phyloP scores from a whole-genome alignment of 2,329 filamentous ascomycete species.

The Cucurbitaria berberidis region DNA sequence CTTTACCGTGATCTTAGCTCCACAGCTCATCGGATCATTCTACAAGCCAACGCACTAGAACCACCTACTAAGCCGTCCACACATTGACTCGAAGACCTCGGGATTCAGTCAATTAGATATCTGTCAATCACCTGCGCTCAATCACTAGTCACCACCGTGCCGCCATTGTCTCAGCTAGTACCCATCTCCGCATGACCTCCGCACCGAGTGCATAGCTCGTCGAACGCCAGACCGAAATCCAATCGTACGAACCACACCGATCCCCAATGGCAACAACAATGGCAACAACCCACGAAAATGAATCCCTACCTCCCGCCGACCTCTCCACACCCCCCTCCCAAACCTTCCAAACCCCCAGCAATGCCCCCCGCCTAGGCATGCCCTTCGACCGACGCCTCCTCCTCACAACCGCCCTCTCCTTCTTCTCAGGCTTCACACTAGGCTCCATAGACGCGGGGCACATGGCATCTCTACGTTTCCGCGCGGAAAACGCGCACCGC shows the following conservation, averaged over 20 bases:
- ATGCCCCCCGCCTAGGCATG: constrained; percentile 61
- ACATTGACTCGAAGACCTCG: background rate
- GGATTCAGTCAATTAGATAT: background rate
- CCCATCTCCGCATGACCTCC: constrained; percentile 22
- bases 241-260: constrained; percentile 2
- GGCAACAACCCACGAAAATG: background rate
- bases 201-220: constrained; percentile 10
- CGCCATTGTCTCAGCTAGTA: background rate
- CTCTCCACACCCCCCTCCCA: constrained; percentile 6
- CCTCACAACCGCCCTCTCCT: constrained; percentile 67
- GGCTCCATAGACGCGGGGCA: constrained; percentile 76
- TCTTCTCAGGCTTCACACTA: constrained; percentile 71
- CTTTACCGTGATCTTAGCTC: constrained; percentile 14
- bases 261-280: constrained; percentile 1
- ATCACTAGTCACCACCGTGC: background rate
- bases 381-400: constrained; percentile 70
- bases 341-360: constrained; percentile 6
- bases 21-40: background rate
- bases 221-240: background rate
- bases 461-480: constrained; percentile 79
- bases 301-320: background rate
- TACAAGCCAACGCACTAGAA: background rate
- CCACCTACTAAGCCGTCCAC: background rate
- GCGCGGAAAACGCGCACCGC: constrained; percentile 95
- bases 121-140: background rate